Percentiles rank a stretch among this genome's conserved stretches.
Evolutionary conservation across 2,329 filamentous ascomycete species (phyloP).

Genomic region (Bertia moriformis): DNA sequence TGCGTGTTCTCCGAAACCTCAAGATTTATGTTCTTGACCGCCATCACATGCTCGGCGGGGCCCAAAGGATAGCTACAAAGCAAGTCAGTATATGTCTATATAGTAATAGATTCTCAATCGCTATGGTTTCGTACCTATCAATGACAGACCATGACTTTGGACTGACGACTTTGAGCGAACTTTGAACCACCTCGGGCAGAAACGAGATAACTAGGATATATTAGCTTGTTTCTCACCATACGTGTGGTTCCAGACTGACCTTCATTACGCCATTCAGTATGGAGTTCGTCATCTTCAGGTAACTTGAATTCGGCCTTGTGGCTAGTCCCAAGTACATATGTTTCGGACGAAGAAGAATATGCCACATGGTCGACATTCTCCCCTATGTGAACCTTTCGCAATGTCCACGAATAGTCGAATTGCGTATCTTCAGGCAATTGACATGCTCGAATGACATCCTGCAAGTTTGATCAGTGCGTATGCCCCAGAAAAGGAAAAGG

Average conservation of each 20-base stretch:
- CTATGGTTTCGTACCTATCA: slow-evolving; percentile 14
- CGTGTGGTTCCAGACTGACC: too few species aligned
- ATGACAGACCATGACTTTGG: slow-evolving; percentile 39
- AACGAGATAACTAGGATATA: not conserved
- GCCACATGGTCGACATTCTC: slow-evolving; percentile 40
- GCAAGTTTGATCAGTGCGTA: slow-evolving; percentile 7
- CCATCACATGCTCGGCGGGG: not conserved
- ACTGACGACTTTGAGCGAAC: slow-evolving; percentile 42
- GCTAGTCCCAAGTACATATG: slow-evolving; percentile 43
- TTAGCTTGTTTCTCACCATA: too few species aligned
- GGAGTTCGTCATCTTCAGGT: slow-evolving; percentile 38
- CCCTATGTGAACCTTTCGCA: slow-evolving; percentile 32
- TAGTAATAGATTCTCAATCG: not conserved
- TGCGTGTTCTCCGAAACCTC: slow-evolving; percentile 52
- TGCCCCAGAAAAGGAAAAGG: not conserved
- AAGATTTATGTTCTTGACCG: slow-evolving; percentile 41
- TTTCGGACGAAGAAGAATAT: slow-evolving; percentile 38
- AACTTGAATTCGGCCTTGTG: slow-evolving; percentile 37
- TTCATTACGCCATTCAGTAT: not conserved
- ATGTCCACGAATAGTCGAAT: slow-evolving; percentile 42
- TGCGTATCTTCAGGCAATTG: slow-evolving; percentile 32
- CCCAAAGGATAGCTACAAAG: not conserved
- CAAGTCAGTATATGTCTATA: not conserved
- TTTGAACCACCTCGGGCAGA: slow-evolving; percentile 35
- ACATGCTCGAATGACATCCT: slow-evolving; percentile 10